These are phyloP conservation scores for Scalesia atractyloides DNA, from an alignment of 129 eudicot genomes.

Conservation along the genomic window DNA sequence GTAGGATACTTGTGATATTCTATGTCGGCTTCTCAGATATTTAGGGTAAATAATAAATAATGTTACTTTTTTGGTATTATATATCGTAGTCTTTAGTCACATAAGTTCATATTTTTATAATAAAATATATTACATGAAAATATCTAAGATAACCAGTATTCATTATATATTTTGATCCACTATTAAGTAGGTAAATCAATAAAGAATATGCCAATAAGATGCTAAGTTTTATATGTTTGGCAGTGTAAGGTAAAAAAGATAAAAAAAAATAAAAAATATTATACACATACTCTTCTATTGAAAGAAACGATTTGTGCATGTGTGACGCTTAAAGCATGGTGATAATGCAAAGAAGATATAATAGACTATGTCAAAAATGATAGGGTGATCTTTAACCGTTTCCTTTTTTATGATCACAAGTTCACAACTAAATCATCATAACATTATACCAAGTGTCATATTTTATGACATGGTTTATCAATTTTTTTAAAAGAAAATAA, in stretches of 20 bases:
- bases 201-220: background rate
- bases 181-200: background rate
- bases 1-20: background rate
- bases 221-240: background rate
- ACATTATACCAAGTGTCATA: too few relatives aligned
- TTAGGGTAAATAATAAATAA: background rate
- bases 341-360: slow-evolving; percentile 1
- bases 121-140: too few relatives aligned
- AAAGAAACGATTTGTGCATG: background rate
- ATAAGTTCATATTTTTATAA: too few relatives aligned
- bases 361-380: background rate
- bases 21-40: background rate
- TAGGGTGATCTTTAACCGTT: background rate
- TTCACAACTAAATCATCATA: background rate
- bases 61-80: too few relatives aligned
- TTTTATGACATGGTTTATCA: background rate
- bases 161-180: too few relatives aligned
- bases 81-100: too few relatives aligned
- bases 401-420: background rate
- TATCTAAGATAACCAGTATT: too few relatives aligned
- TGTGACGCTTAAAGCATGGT: background rate
- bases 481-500: background rate
- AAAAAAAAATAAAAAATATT: too few relatives aligned
- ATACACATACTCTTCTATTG: too few relatives aligned
- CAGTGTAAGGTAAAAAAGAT: background rate